Evolutionary conservation across 2,329 filamentous ascomycete genomes (phyloP), one percentile per base, ranked within the genome.

Genomic region (Nigrospora oryzae): DNA sequence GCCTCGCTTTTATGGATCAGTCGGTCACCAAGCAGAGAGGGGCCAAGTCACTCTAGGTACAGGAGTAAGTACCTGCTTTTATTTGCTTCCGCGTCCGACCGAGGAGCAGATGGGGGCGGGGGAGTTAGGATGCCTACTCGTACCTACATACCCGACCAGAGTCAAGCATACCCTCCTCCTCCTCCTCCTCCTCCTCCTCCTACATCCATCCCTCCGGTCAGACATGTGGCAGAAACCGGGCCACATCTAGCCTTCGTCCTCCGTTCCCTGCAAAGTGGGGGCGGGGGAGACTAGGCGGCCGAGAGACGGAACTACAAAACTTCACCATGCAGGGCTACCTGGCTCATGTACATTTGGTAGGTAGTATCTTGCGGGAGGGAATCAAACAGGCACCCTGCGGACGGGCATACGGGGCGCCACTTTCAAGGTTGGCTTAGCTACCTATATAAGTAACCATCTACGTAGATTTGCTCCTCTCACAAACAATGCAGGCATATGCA

Each of bases 1-100:
- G 45, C 16, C 44, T 48, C 50, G 58, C 52, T 62, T 66, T 66
- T 66, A 65, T 63, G 57, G 55, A 51, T 53, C 38, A 15, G 38
- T 45, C 41, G 41, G 38, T 44, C 41, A 42, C 45, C 31, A 45
- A 45, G 36, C 28, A 38, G 44, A 40, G 47, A 55, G 46, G 53
- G 54, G 55, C 46, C 50, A 55, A 51, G 51, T 46, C 39, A 42
- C 19, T 45, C 33, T 47, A 49, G 45, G 30, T 53, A 33, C 23
- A 43, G 31, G 10, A 42, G 34, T 30, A 47, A 38, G 38, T 38
- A 38, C 28, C 12, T 38, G 31, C 33, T 31, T 17, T 42, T 36
- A 34, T 42, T 36, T 44, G 45, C 34, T 33, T 16, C 35, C 37
- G 33, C 35, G 34, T 48, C 43, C 46, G 46, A 48, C 37, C 15